These are phyloP conservation scores for Aspergillus biplanus DNA, from an alignment of 495 filamentous ascomycete genomes.

Conservation along the genomic window DNA sequence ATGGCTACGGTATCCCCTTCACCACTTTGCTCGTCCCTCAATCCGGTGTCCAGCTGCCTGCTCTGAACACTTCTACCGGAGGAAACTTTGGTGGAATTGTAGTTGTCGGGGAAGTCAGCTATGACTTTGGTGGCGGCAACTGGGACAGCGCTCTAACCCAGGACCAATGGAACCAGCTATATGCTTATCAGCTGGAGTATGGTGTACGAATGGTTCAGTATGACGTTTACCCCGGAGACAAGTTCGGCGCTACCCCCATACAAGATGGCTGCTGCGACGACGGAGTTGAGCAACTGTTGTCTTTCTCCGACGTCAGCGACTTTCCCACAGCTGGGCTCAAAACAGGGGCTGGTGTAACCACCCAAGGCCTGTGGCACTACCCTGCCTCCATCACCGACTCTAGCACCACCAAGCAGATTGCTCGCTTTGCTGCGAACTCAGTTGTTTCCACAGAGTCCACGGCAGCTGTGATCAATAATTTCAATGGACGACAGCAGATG, in stretches of 20 bases:
- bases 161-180: slow-evolving; percentile 60
- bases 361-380: slow-evolving; percentile 59
- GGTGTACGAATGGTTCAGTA: slow-evolving; percentile 65
- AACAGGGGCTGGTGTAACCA: slow-evolving; percentile 55
- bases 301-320: slow-evolving; percentile 49
- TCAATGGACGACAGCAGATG: slow-evolving; percentile 62
- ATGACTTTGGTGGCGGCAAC: slow-evolving; percentile 49
- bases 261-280: slow-evolving; percentile 50
- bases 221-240: slow-evolving; percentile 57
- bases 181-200: slow-evolving; percentile 59
- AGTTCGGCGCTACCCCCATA: slow-evolving; percentile 48
- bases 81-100: slow-evolving; percentile 65
- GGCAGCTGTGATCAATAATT: slow-evolving; percentile 66
- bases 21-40: slow-evolving; percentile 58
- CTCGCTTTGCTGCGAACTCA: slow-evolving; percentile 49
- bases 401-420: slow-evolving; percentile 56
- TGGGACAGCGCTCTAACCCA: slow-evolving; percentile 59
- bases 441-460: slow-evolving; percentile 32
- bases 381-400: slow-evolving; percentile 58
- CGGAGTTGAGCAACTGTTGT: slow-evolving; percentile 56
- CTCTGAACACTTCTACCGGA: slow-evolving; percentile 47
- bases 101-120: slow-evolving; percentile 58
- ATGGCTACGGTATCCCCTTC: slow-evolving; percentile 65
- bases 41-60: slow-evolving; percentile 52
- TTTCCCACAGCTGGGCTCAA: slow-evolving; percentile 56